Evolutionary conservation across 2,329 filamentous ascomycete genomes (phyloP), one percentile per base, ranked within the genome.

Genomic region (Fusarium pseudonygamai): DNA sequence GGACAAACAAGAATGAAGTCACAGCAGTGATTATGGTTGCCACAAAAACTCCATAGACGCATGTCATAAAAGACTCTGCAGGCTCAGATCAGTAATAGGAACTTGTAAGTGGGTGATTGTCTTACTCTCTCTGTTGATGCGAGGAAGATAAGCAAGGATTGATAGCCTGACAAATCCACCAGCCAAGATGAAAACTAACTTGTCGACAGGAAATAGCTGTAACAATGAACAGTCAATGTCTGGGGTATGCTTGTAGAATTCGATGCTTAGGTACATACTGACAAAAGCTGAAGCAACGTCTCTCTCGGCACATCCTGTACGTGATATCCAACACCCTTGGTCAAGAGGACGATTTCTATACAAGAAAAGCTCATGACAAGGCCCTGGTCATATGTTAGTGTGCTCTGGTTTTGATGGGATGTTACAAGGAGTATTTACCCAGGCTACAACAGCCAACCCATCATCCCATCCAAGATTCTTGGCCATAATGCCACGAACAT

Each of bases 141-240:
- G 75, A 49, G 74, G 69, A 20, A 78, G 64, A 43, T 62, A 78
- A 24, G 67, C 57, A 24, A 78, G 45, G 32, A 78, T 75, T 8
- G 76, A 78, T 14, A 78, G 53, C 36, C 74, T 70, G 32, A 76
- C 76, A 62, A 78, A 69, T 10, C 76, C 75, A 13, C 55, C 60
- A 2, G 66, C 60, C n/a, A 66, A 22, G 43, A 78, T 63, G 56
- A 75, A 78, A 28, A 78, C 34, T 11, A 78, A 49, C 22, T 73
- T 62, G 18, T 67, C 71, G 34, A 76, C 42, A 10, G 76, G 74
- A 24, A 78, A 28, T 7, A 72, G 22, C 72, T 74, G 26, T 28
- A 36, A 15, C 18, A 22, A 20, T 6, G 8, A 8, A 16, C 5
- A 28, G 30, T 69, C 24, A 69, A 50, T 28, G 9, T 14, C 28